A percentile compares a stretch with the other conserved stretches of the same genome.
Conservation (phyloP, 2,329 filamentous ascomycete genomes). For the Pseudogymnoascus sp. region DNA sequence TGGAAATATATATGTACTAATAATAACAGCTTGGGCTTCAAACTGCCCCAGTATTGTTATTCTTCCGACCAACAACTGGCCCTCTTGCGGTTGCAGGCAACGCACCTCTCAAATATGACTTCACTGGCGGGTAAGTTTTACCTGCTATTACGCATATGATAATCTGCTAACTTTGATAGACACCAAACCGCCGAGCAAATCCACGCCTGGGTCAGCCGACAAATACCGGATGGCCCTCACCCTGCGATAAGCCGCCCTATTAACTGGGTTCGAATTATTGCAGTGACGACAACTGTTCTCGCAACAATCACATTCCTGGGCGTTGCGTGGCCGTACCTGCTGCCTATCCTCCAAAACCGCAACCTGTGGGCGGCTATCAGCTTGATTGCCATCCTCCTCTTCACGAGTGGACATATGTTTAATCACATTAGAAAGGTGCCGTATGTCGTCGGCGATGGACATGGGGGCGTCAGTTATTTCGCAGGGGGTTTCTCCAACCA, state of each 20-base stretch:
- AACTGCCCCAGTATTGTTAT: conserved; percentile 82
- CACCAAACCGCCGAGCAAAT: conserved; percentile 68
- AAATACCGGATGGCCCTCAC: conserved; percentile 70
- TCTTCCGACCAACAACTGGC: conserved; percentile 80
- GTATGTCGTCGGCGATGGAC: conserved; percentile 78
- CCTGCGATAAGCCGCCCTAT: conserved; percentile 74
- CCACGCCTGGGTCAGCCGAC: conserved; percentile 68
- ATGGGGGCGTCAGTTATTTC: conserved; percentile 83
- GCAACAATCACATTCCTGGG: conserved; percentile 60
- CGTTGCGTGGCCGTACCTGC: conserved; percentile 67
- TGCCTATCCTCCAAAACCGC: conserved; percentile 78
- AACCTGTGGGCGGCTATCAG: conserved; percentile 91
- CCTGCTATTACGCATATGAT: background rate
- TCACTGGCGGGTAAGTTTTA: conserved; percentile 61
- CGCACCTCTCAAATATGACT: conserved; percentile 75
- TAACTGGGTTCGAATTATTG: conserved; percentile 73
- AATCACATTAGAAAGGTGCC: conserved; percentile 96
- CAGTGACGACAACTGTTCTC: conserved; percentile 58
- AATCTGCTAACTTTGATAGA: conserved; percentile 35
- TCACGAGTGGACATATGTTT: conserved; percentile 98
- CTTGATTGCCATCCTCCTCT: conserved; percentile 81
- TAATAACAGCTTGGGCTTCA: conserved; percentile 72
- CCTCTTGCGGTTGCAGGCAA: conserved; percentile 63
- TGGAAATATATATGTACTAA: conserved; percentile 11
- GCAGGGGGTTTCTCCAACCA: conserved; percentile 89